Evolutionary conservation across 805 yeast species (phyloP).

Genomic region (Candida nemodendra): DNA sequence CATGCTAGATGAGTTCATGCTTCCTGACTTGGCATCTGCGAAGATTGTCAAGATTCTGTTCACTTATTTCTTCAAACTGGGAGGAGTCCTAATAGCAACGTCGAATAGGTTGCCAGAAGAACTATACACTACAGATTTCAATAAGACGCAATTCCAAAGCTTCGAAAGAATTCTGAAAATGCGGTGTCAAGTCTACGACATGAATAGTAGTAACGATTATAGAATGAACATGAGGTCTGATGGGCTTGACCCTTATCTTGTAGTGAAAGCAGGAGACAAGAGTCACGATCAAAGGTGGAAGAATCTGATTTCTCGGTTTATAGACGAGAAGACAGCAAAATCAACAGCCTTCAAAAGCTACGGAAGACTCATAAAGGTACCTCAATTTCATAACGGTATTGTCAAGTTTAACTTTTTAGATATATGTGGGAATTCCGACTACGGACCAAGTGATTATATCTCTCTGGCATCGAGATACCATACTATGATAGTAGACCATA

Average conservation of each 20-base stretch:
- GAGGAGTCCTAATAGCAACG: constrained; percentile 74
- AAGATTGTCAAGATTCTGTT: constrained; percentile 63
- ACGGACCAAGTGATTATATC: constrained; percentile 69
- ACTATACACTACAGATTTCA: constrained; percentile 63
- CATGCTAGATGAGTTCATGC: constrained; percentile 71
- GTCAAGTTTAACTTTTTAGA: constrained; percentile 52
- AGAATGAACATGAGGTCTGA: constrained; percentile 37
- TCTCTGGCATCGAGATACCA: constrained; percentile 60
- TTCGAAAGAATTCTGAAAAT: constrained; percentile 57
- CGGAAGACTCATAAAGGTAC: constrained; percentile 51
- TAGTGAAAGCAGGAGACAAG: constrained; percentile 31
- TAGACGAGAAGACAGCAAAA: constrained; percentile 10
- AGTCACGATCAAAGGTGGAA: constrained; percentile 37
- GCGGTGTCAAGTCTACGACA: constrained; percentile 60
- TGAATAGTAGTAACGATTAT: constrained; percentile 60
- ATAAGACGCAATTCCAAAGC: constrained; percentile 52
- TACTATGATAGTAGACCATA: constrained; percentile 56
- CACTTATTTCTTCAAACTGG: constrained; percentile 67
- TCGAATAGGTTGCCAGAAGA: constrained; percentile 73
- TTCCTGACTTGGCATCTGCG: constrained; percentile 75
- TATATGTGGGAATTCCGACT: constrained; percentile 50
- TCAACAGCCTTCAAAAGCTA: constrained; percentile 46
- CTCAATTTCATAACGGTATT: constrained; percentile 38
- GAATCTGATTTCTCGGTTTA: constrained; percentile 26
- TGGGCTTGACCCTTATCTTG: constrained; percentile 29